Percentiles rank a stretch among this genome's conserved stretches.
These are phyloP conservation scores for Telopea speciosissima DNA, from an alignment of 177 flowering plant species.

Conservation along the genomic window DNA sequence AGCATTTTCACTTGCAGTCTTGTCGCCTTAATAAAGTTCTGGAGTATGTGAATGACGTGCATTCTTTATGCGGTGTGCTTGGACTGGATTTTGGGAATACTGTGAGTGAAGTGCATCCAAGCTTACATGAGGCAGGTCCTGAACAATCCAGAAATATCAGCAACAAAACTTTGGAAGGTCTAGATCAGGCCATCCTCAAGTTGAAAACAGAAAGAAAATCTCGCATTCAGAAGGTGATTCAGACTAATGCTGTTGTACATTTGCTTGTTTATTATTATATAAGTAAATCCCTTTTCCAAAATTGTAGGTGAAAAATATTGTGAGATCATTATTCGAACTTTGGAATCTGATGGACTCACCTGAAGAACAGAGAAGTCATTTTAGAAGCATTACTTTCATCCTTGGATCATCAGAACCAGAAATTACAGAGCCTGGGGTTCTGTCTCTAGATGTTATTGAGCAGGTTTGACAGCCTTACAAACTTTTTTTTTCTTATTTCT, in stretches of 20 bases:
- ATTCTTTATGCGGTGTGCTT: conserved; percentile 73
- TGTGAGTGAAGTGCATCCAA: conserved; percentile 85
- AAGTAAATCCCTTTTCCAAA: conserved; percentile 1
- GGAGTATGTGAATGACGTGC: conserved; percentile 78
- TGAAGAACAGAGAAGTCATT: conserved; percentile 33
- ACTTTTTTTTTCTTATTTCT: too few relatives aligned
- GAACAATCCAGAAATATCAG: conserved; percentile 71
- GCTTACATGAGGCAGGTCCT: conserved; percentile 43
- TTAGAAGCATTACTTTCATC: conserved; percentile 27
- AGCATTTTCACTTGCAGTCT: conserved; percentile 46
- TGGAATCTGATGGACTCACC: conserved; percentile 68
- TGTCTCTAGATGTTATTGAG: conserved; percentile 49
- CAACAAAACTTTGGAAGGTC: conserved; percentile 62
- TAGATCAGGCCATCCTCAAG: conserved; percentile 50
- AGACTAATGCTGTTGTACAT: background rate
- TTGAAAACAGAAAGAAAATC: conserved; percentile 62
- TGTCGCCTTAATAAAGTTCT: conserved; percentile 73
- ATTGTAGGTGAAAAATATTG: conserved; percentile 63
- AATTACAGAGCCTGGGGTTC: conserved; percentile 39
- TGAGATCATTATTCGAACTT: conserved; percentile 44
- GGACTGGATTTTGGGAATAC: conserved; percentile 80
- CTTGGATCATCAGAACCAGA: conserved; percentile 36
- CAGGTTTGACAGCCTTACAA: conserved; percentile 30
- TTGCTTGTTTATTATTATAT: background rate
- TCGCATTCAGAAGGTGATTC: conserved; percentile 63